Conservation (phyloP, 345 rosid species). For the Eucalyptus curtisii region DNA sequence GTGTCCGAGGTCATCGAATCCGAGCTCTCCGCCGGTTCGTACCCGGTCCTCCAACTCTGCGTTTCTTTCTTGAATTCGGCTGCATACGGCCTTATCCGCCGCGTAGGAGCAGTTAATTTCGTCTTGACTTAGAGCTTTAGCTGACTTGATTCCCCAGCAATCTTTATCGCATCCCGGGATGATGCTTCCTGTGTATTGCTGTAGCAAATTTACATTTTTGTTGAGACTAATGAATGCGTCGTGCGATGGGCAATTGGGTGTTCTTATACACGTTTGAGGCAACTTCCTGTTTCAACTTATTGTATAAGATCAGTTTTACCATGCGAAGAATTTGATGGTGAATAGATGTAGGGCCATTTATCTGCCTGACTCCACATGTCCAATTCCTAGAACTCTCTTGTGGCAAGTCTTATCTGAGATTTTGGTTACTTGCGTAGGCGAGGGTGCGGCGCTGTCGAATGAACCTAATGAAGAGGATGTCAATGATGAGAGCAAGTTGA, state of each 20-base stretch:
- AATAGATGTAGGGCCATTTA: background rate
- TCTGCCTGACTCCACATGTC: background rate
- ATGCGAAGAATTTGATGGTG: background rate
- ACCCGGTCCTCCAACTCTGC: background rate
- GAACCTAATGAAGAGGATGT: slow-evolving; percentile 11
- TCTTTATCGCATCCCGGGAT: background rate
- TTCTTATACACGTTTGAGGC: background rate
- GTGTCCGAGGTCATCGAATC: slow-evolving; percentile 18
- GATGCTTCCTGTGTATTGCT: background rate
- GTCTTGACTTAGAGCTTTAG: background rate
- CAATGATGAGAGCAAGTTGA: slow-evolving; percentile 10
- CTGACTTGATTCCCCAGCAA: background rate
- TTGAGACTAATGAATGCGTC: background rate
- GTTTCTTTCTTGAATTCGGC: background rate
- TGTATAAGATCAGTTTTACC: background rate
- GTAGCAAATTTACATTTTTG: background rate
- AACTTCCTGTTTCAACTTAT: background rate
- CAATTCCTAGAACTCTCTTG: background rate
- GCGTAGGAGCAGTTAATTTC: background rate
- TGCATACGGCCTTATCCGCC: background rate
- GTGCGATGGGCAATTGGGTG: background rate
- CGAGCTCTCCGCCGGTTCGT: slow-evolving; percentile 37
- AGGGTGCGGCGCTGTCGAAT: background rate
- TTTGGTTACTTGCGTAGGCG: background rate
- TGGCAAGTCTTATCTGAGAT: background rate